Conservation (phyloP, 2,329 filamentous ascomycete genomes). For the Alternaria longipes region DNA sequence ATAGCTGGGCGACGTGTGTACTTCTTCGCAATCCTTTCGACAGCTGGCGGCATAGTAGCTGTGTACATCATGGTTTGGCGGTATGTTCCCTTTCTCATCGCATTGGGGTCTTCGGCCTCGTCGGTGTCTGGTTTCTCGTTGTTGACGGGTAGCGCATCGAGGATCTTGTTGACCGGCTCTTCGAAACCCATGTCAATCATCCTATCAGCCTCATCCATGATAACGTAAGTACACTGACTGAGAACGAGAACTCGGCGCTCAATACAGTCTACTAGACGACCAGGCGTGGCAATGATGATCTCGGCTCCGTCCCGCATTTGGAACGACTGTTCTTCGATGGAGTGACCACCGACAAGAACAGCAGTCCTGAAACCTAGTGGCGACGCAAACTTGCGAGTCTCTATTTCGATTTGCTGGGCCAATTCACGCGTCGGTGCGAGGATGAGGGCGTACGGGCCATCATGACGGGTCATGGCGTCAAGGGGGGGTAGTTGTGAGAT, state of each 20-base stretch:
- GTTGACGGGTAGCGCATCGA: conserved; percentile 87
- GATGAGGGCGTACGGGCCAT: conserved; percentile 97
- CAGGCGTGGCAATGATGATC: conserved; percentile 98
- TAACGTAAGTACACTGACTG: conserved; percentile 96
- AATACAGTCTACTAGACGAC: conserved; percentile 96
- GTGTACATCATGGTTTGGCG: conserved; percentile 99
- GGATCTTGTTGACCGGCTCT: conserved; percentile 95
- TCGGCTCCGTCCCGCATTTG: conserved; percentile 91
- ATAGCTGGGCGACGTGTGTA: conserved; percentile 93
- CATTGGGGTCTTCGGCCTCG: conserved; percentile 82
- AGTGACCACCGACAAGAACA: conserved; percentile 97
- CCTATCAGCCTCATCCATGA: conserved; percentile 99
- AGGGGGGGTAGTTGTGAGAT: conserved; percentile 89
- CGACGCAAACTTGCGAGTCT: conserved; percentile 89
- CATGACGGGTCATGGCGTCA: conserved; percentile 85
- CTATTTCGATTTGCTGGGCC: conserved; percentile 95
- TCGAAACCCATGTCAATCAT: conserved; percentile 99
- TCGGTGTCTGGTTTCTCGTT: conserved; percentile 97
- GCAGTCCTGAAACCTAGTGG: conserved; percentile 94
- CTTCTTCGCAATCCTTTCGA: conserved; percentile 96
- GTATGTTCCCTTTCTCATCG: conserved; percentile 89
- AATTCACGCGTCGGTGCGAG: conserved; percentile 95
- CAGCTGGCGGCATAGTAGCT: conserved; percentile 91
- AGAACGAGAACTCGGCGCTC: conserved; percentile 91
- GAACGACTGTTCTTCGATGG: conserved; percentile 91